These are phyloP conservation scores for Cicer pinnatifidum DNA, from an alignment of 306 rosid genomes.

Conservation along the genomic window DNA sequence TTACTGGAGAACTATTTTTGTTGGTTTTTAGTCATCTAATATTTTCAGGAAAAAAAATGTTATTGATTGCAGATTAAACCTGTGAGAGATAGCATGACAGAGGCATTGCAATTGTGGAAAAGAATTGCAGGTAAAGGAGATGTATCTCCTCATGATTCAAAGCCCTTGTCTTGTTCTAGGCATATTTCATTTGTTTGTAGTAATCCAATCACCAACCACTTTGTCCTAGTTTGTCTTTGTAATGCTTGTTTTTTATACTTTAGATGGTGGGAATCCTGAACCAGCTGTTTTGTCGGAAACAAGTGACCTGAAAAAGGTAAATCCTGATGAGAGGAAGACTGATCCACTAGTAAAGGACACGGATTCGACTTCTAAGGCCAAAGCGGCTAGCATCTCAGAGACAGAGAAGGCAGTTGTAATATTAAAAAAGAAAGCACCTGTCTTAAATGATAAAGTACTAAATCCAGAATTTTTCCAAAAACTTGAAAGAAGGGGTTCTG, in stretches of 20 bases:
- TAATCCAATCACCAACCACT: slow-evolving; percentile 10
- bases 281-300: slow-evolving; percentile 53
- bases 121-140: slow-evolving; percentile 75
- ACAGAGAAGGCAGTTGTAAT: slow-evolving; percentile 88
- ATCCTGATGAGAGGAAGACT: slow-evolving; percentile 52
- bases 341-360: slow-evolving; percentile 60
- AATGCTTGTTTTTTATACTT: slow-evolving; percentile 39
- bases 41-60: neutral
- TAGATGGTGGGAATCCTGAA: slow-evolving; percentile 60
- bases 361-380: slow-evolving; percentile 60
- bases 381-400: slow-evolving; percentile 65
- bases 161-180: slow-evolving; percentile 58
- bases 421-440: slow-evolving; percentile 87
- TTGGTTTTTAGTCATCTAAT: slow-evolving; percentile 29
- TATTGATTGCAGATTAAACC: slow-evolving; percentile 79
- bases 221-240: slow-evolving; percentile 40
- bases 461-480: slow-evolving; percentile 95
- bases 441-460: slow-evolving; percentile 76
- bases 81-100: slow-evolving; percentile 89
- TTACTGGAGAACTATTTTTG: slow-evolving; percentile 29
- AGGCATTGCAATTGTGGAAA: slow-evolving; percentile 92
- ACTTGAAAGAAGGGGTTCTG: slow-evolving; percentile 83
- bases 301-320: slow-evolving; percentile 52
- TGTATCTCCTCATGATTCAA: slow-evolving; percentile 65
- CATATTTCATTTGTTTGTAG: slow-evolving; percentile 40